phyloP scores from a whole-genome alignment of 148 eudicot species.

The Vaccinium darrowii region DNA sequence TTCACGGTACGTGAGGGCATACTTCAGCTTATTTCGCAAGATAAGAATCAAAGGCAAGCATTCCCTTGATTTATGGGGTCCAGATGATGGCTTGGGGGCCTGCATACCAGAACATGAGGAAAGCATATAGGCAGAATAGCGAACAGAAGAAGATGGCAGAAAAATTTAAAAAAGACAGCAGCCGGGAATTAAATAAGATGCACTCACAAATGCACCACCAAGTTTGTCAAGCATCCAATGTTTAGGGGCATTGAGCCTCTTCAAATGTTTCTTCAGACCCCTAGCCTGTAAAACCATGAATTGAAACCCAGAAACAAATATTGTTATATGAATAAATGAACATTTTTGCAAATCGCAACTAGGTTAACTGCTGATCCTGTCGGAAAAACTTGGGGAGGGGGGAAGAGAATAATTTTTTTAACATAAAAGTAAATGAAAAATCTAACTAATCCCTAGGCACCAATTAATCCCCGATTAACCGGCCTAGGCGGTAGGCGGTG shows the following conservation, averaged over 20 bases:
- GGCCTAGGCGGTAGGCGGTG: too few relatives aligned
- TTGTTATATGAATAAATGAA: too few relatives aligned
- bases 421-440: too few relatives aligned
- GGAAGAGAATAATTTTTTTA: too few relatives aligned
- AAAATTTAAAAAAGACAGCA: not conserved
- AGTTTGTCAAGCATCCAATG: conserved; percentile 60
- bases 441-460: too few relatives aligned
- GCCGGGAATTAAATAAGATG: not conserved
- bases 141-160: not conserved
- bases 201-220: conserved; percentile 51
- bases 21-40: conserved; percentile 46
- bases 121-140: not conserved
- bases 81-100: conserved; percentile 59
- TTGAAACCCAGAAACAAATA: too few relatives aligned
- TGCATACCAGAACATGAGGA: conserved; percentile 5
- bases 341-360: too few relatives aligned
- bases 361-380: too few relatives aligned
- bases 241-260: conserved; percentile 68
- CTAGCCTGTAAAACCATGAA: conserved; percentile 34
- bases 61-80: conserved; percentile 53
- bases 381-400: too few relatives aligned
- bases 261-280: conserved; percentile 65
- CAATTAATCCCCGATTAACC: too few relatives aligned
- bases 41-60: conserved; percentile 48
- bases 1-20: conserved; percentile 51